Base-by-base conservation (phyloP, 148 eudicot genomes). In the Dianthus caryophyllus region DNA sequence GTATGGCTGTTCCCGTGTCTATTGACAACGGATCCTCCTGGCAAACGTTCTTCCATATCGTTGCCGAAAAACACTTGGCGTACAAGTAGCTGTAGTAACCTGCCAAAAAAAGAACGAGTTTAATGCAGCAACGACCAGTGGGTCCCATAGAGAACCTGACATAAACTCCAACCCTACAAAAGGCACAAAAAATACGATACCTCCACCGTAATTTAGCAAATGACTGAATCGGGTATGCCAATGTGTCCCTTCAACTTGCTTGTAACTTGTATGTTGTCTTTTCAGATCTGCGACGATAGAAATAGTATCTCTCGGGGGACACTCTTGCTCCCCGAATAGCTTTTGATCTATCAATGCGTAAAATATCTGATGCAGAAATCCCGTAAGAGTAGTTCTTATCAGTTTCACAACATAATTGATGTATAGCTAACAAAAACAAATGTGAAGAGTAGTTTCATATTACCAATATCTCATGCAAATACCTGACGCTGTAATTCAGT, bases 401-500 rank as follows among this genome's bases (percentile, higher is more conserved):
- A 27, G 36, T n/a, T 64, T 44, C 43, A 55, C 29, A n/a, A 20
- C 64, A 44, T 41, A 26, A 41, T 6, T 62, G 29, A 20, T 22
- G 38, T 49, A 54, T 0, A 29, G 13, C 15, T 33, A 36, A 36
- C 20, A 22, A 29, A 12, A 49, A 20, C 33, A 18, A 12, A 31
- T 1, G 39, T 2, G 39, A 2, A 33, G 3, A 33, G 3, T 33
- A 4, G 44, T 41, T 21, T 67, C 41, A 43, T 38, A n/a, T 54
- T 30, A 68, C 29, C 16, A 47, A 43, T 61, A 18, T 39, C 17
- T 25, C 29, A 18, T 17, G 57, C 39, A 48, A 61, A n/a, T 57
- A 92, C 96, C 96, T 89, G 96, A 13, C 91, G 86, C 77, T 94
- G 98, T 87, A 94, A 72, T 63, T 94, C 98, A 17, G 90, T 94